These are phyloP conservation scores for Puccinellia tenuiflora DNA, from an alignment of 176 grass and related monocot genomes.

Conservation along the genomic window DNA sequence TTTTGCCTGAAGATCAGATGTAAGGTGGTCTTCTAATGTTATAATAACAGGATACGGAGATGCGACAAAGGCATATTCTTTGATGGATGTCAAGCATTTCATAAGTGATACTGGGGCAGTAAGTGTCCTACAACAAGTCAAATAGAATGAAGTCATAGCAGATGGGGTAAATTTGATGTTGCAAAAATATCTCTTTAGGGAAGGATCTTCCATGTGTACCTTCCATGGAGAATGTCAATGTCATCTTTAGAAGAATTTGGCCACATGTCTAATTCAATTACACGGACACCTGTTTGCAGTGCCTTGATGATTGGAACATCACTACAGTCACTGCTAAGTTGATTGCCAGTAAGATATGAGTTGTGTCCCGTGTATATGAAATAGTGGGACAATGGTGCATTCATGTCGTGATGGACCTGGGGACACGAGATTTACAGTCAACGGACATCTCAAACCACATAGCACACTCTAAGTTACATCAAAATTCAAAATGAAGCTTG, in stretches of 20 bases:
- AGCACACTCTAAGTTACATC: not conserved
- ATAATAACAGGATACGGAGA: constrained; percentile 98
- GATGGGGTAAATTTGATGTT: not conserved
- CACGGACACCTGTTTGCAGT: constrained; percentile 77
- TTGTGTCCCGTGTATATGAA: constrained; percentile 98
- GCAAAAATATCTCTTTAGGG: not conserved
- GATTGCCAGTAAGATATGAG: constrained; percentile 91
- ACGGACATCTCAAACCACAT: not conserved
- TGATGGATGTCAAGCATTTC: constrained; percentile 89
- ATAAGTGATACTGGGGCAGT: constrained; percentile 85
- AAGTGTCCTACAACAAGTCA: constrained; percentile 64
- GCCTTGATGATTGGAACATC: constrained; percentile 94
- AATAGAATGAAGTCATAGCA: constrained; percentile 18
- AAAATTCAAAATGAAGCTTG: not conserved
- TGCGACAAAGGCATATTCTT: constrained; percentile 87
- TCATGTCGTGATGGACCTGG: constrained; percentile 97
- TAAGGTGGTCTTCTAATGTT: constrained; percentile 96
- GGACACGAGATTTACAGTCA: constrained; percentile 17
- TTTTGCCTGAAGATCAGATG: constrained; percentile 85
- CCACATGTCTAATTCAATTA: constrained; percentile 98
- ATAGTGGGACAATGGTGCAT: constrained; percentile 78
- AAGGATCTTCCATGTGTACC: constrained; percentile 34
- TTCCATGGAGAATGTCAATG: constrained; percentile 87
- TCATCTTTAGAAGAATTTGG: constrained; percentile 95
- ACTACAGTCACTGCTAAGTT: constrained; percentile 98